Evolutionary conservation across 148 eudicot species (phyloP).

Genomic region (Rhododendron griersonianum): DNA sequence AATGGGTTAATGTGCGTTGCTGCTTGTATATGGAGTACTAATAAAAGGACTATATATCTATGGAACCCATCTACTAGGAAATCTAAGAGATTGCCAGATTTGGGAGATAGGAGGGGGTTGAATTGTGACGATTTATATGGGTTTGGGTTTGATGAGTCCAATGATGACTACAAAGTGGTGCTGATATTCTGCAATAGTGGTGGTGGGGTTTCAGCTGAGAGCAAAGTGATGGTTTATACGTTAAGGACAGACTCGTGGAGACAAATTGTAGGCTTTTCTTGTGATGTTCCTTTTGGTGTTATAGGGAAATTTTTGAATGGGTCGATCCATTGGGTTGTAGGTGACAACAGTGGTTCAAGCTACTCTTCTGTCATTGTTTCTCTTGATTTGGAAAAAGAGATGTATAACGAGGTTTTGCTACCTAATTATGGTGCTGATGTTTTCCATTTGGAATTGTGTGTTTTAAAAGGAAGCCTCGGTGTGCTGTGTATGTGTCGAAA

Average conservation of each 20-base stretch:
- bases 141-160: constrained; percentile 35
- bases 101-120: not conserved
- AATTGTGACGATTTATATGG: constrained; percentile 19
- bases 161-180: constrained; percentile 43
- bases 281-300: not conserved
- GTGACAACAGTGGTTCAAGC: not conserved
- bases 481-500: constrained; percentile 11
- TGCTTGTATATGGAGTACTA: not conserved
- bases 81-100: constrained; percentile 19
- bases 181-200: constrained; percentile 18
- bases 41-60: constrained; percentile 14
- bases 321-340: constrained; percentile 36
- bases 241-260: not conserved
- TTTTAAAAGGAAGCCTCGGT: constrained; percentile 20
- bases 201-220: constrained; percentile 8
- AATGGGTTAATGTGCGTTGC: constrained; percentile 43
- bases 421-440: not conserved
- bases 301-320: too few relatives aligned
- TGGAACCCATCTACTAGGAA: constrained; percentile 37
- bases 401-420: not conserved
- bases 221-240: constrained; percentile 10
- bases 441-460: constrained; percentile 16
- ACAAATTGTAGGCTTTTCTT: not conserved
- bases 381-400: not conserved
- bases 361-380: not conserved